These are phyloP conservation scores for Angophora floribunda DNA, from an alignment of 345 rosid species.

Conservation along the genomic window DNA sequence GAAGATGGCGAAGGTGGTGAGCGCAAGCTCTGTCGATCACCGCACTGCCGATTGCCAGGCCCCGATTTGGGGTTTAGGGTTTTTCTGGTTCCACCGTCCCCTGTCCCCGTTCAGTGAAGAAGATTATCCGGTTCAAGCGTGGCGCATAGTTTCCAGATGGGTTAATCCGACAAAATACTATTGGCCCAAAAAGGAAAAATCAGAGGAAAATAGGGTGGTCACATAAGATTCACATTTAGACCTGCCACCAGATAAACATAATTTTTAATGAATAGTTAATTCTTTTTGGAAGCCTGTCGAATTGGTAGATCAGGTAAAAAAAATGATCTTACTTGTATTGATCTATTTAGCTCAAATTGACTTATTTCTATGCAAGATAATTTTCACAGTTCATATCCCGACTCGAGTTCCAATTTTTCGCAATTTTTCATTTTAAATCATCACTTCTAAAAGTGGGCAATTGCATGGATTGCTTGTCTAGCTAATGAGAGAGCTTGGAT, in stretches of 20 bases:
- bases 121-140: not conserved
- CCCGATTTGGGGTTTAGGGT: not conserved
- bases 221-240: not conserved
- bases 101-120: not conserved
- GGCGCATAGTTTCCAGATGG: not conserved
- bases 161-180: not conserved
- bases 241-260: not conserved
- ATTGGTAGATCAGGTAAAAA: not conserved
- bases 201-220: not conserved
- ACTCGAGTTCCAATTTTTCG: accelerated
- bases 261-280: not conserved
- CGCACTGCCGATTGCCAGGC: not conserved
- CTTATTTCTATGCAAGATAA: too few relatives aligned
- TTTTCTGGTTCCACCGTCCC: not conserved
- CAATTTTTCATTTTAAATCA: not conserved
- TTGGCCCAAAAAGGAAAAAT: not conserved
- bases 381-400: not conserved
- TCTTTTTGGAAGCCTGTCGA: not conserved
- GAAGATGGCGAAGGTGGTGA: not conserved
- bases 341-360: not conserved
- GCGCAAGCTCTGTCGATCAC: not conserved
- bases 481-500: not conserved
- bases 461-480: not conserved
- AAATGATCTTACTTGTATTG: accelerated
- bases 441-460: accelerated